Percentiles rank a stretch among this genome's conserved stretches.
Evolutionary conservation across 2,329 filamentous ascomycete species (phyloP).

Genomic region (Pseudogymnoascus sp.): DNA sequence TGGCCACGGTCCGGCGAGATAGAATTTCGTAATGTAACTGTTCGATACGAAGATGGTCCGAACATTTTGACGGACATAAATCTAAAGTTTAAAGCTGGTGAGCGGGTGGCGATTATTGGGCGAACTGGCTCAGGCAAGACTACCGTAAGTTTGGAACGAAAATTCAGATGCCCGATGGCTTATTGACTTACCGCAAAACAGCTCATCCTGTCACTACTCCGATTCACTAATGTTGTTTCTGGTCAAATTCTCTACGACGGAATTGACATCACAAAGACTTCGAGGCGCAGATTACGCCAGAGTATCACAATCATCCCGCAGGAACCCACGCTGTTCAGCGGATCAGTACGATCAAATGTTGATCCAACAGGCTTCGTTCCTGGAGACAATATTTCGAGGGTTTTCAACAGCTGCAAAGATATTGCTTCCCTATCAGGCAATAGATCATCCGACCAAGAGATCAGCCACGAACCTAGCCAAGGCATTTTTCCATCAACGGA

Average conservation of each 20-base stretch:
- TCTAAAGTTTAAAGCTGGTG: slow-evolving; percentile 44
- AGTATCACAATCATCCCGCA: slow-evolving; percentile 62
- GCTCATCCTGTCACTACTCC: slow-evolving; percentile 40
- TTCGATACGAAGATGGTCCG: slow-evolving; percentile 41
- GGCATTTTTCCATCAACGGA: slow-evolving; percentile 49
- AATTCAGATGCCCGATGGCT: too few relatives aligned
- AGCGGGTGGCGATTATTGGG: slow-evolving; percentile 72
- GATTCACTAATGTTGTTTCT: slow-evolving; percentile 44
- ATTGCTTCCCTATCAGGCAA: slow-evolving; percentile 20
- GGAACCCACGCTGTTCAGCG: slow-evolving; percentile 59
- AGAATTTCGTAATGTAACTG: slow-evolving; percentile 45
- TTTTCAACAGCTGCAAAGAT: slow-evolving; percentile 38
- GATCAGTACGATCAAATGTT: slow-evolving; percentile 54
- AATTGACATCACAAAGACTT: slow-evolving; percentile 52
- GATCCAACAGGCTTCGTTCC: slow-evolving; percentile 41
- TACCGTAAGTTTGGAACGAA: slow-evolving; percentile 51
- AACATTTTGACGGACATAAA: slow-evolving; percentile 43
- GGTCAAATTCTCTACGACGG: slow-evolving; percentile 54
- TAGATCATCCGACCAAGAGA: slow-evolving; percentile 35
- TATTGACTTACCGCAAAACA: too few relatives aligned
- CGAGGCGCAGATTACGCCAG: slow-evolving; percentile 51
- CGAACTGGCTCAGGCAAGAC: slow-evolving; percentile 79
- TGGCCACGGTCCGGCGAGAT: slow-evolving; percentile 43
- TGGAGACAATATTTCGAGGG: too few relatives aligned
- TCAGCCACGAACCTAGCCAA: slow-evolving; percentile 47